Evolutionary conservation across 257 asterid species (phyloP), one percentile per base, ranked within the genome.

Genomic region (Echites panduratus): DNA sequence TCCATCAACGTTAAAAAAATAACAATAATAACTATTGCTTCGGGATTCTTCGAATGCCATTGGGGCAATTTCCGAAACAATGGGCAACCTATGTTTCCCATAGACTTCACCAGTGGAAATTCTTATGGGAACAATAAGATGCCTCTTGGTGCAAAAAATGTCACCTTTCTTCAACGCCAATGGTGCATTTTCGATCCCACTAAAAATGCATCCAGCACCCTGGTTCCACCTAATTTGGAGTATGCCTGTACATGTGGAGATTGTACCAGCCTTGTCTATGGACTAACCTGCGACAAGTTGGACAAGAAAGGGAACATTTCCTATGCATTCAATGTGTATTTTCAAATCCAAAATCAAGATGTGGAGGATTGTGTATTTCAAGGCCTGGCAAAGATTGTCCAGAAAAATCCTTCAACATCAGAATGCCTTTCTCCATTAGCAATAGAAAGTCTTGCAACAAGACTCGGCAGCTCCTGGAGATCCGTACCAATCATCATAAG

Each of bases 61-160:
- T 87, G 91, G 90, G 96, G 90, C 7, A 74, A 87, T 29, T 89
- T 84, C 73, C 29, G 56, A 24, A 71, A 81, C 27, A 81, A 82
- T 53, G 96, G 90, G 4, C 75, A 79, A n/a, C 90, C 96, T 0
- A 89, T 87, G 49, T 87, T 64, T 81, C 77, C 79, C 49, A 56
- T 87, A 14, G 96, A 87, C 47, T 77, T 89, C 29, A 49, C 73
- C 0, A 88, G 93, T 20, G 89, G 84, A 2, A 57, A 77, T 0
- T n/a, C n/a, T n/a, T n/a, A n/a, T n/a, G n/a, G n/a, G n/a, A n/a
- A n/a, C n/a, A 75, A 77, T 1, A 70, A 71, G 3, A 75, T 27
- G 41, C 94, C 91, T 2, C 50, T 77, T 26, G 75, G 49, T 9
- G 93, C 91, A 24, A 83, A 78, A n/a, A 74, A 79, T 4, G 79